A percentile compares a stretch with the other conserved stretches of the same genome.
phyloP scores from a whole-genome alignment of 306 rosid species.

The Coriaria nepalensis region DNA sequence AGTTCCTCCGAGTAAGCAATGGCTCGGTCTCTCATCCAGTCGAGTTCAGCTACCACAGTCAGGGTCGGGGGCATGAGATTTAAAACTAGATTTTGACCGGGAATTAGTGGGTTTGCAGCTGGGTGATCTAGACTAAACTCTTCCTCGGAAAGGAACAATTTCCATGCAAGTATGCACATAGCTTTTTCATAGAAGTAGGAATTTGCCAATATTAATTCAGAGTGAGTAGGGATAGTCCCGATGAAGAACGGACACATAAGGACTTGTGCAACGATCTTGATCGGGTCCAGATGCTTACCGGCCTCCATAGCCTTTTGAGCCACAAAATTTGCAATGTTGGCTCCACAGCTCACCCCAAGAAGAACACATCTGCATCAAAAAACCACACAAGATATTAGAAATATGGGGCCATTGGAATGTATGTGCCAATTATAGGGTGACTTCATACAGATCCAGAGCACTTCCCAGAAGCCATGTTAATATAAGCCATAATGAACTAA shows the following conservation, averaged over 20 bases:
- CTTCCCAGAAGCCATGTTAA: background rate
- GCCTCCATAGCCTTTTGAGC: slow-evolving; percentile 88
- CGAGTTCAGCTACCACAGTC: slow-evolving; percentile 86
- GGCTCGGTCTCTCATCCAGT: slow-evolving; percentile 98
- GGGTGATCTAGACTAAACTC: slow-evolving; percentile 83
- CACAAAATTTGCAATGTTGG: slow-evolving; percentile 84
- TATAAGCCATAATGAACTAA: too few relatives aligned
- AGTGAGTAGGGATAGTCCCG: slow-evolving; percentile 81
- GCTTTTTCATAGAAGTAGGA: slow-evolving; percentile 91
- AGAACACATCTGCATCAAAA: slow-evolving; percentile 72
- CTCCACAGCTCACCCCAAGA: slow-evolving; percentile 96
- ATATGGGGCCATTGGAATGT: background rate
- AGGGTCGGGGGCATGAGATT: slow-evolving; percentile 88
- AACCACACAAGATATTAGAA: slow-evolving; percentile 12
- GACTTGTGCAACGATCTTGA: slow-evolving; percentile 89
- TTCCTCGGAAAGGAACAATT: slow-evolving; percentile 69
- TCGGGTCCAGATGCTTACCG: slow-evolving; percentile 77
- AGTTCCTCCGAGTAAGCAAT: slow-evolving; percentile 94
- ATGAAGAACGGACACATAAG: slow-evolving; percentile 77
- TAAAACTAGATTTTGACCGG: slow-evolving; percentile 61
- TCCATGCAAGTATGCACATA: slow-evolving; percentile 92
- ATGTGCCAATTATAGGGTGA: background rate
- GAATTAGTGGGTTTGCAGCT: slow-evolving; percentile 75
- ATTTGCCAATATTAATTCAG: slow-evolving; percentile 87
- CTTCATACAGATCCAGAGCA: too few relatives aligned